Conservation (phyloP, 164 flowering plant species). For the Paratinospora sagittata region DNA sequence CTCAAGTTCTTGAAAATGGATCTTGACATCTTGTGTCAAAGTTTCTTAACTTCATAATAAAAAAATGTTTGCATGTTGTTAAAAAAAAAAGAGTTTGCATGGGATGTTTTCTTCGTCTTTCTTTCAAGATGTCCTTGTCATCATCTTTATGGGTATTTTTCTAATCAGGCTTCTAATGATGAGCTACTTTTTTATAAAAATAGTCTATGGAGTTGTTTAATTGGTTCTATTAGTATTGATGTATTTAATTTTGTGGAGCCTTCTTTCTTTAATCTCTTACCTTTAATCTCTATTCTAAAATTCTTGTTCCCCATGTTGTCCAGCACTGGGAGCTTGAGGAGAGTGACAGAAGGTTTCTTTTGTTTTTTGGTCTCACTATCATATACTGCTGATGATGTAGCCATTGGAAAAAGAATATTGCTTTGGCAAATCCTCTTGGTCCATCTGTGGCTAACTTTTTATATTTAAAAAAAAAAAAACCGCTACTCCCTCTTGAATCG, state of each 20-base stretch:
- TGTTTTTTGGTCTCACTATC: not conserved
- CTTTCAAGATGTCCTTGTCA: not conserved
- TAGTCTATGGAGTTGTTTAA: not conserved
- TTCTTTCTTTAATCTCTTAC: constrained; percentile 4
- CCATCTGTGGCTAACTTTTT: not conserved
- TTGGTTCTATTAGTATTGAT: not conserved
- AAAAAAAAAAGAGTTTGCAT: not conserved
- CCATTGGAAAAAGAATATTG: not conserved
- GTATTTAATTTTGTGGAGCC: not conserved
- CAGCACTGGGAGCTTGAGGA: not conserved
- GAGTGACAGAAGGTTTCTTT: not conserved
- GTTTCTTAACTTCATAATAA: not conserved
- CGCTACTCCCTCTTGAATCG: not conserved
- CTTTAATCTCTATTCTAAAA: not conserved
- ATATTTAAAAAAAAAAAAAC: too few relatives aligned
- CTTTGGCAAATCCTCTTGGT: not conserved
- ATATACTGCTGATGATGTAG: not conserved
- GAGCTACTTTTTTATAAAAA: not conserved
- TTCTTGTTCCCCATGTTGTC: not conserved
- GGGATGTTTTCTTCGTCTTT: not conserved
- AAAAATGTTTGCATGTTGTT: too few relatives aligned
- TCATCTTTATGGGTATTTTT: not conserved
- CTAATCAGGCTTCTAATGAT: not conserved
- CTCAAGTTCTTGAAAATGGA: not conserved
- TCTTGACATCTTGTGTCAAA: not conserved